Evolutionary conservation across 768 basidiomycete species (phyloP), one percentile per base, ranked within the genome.

Genomic region (Tricholoma flavovirens): DNA sequence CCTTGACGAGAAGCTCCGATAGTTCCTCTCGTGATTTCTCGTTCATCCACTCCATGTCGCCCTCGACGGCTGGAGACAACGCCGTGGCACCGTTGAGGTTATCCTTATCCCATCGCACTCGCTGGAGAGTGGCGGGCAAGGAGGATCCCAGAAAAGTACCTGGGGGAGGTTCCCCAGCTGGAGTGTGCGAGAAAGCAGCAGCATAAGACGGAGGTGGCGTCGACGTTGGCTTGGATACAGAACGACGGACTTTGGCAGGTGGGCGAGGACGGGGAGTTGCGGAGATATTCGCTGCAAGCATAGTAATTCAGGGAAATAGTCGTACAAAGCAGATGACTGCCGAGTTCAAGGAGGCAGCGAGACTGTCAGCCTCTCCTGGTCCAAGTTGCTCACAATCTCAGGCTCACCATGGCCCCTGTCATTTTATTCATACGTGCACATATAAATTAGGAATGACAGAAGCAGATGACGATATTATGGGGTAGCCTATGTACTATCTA

Each of bases 21-120:
- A 93, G 77, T 62, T 90, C 88, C 62, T 87, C 88, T 36, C 83
- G 77, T n/a, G 87, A 88, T 64, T 74, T 80, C 60, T 85, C 86
- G 57, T 78, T 75, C 61, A 78, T 70, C 85, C 84, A 83, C 21
- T 77, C 75, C 11, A 60, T 55, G 36, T 62, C 62, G 26, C 55
- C 61, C 15, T 67, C 66, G 5, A 38, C 55, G 5, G 64, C 54
- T 8, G 64, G 56, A 35, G 72, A 57, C 51, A 62, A 30, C 51
- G 59, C 59, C 15, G 46, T 26, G 30, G n/a, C 24, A 3, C 29
- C n/a, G n/a, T 49, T 9, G 49, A 62, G 30, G 11, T 61, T 56
- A 35, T 48, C 55, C 42, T 17, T 33, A 22, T 64, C 62, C 65
- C 67, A 67, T 5, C 57, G 61, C 32, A 74, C 63, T 54, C 62